A percentile compares a stretch with the other conserved stretches of the same genome.
These are phyloP conservation scores for Arctium minus DNA, from an alignment of 129 eudicot genomes.

Conservation along the genomic window DNA sequence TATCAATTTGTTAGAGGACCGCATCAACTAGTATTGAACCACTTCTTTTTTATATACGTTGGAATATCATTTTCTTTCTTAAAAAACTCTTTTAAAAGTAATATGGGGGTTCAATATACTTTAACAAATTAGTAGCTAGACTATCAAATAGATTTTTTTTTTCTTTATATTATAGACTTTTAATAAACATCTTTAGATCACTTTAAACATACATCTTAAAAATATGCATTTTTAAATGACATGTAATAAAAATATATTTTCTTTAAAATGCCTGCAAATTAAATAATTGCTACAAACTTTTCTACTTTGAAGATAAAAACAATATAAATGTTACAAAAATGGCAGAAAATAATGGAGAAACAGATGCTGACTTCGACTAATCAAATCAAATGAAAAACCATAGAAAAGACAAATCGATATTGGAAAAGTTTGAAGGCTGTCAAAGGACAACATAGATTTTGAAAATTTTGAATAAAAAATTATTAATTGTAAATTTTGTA, in stretches of 20 bases:
- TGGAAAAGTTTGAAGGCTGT: slow-evolving; percentile 15
- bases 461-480: neutral
- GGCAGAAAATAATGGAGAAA: slow-evolving; percentile 31
- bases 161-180: no score
- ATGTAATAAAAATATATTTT: neutral
- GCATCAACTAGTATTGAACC: no score
- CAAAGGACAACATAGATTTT: neutral
- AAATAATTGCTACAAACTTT: slow-evolving; percentile 20
- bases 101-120: no score
- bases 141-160: no score
- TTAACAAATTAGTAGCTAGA: no score
- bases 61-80: no score
- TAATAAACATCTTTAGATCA: no score
- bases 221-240: no score
- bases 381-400: slow-evolving; percentile 27
- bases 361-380: slow-evolving; percentile 20
- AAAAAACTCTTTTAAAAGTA: no score
- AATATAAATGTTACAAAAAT: slow-evolving; percentile 13
- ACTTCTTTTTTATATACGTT: no score
- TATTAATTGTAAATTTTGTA: neutral
- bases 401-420: slow-evolving; percentile 13
- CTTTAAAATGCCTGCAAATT: neutral
- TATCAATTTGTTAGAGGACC: no score
- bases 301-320: slow-evolving; percentile 24
- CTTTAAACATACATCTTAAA: no score